phyloP scores from a whole-genome alignment of 805 yeast species.

The Wickerhamomyces chambardii region DNA sequence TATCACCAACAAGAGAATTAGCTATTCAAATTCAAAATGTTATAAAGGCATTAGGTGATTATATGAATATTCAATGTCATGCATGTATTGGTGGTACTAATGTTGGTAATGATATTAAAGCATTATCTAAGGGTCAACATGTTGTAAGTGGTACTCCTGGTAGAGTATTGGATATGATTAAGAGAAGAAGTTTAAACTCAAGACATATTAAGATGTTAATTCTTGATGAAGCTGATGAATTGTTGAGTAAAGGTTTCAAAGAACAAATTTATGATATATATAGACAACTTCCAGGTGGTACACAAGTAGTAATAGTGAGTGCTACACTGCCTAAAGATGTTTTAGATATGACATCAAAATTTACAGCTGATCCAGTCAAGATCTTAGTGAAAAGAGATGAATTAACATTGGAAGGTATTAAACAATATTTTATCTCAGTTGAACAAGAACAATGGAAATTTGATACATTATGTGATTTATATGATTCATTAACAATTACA shows the following conservation, averaged over 20 bases:
- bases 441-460: slow-evolving; percentile 93
- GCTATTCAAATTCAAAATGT: slow-evolving; percentile 92
- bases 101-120: slow-evolving; percentile 72
- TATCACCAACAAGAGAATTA: slow-evolving; percentile 95
- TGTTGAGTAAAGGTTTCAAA: slow-evolving; percentile 88
- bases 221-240: slow-evolving; percentile 95
- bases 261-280: slow-evolving; percentile 92
- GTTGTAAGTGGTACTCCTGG: slow-evolving; percentile 98
- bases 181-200: slow-evolving; percentile 67
- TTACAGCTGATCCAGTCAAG: slow-evolving; percentile 89
- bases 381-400: slow-evolving; percentile 93
- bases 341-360: slow-evolving; percentile 83
- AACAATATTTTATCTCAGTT: slow-evolving; percentile 84
- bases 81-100: slow-evolving; percentile 94
- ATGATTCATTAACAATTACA: slow-evolving; percentile 91
- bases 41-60: slow-evolving; percentile 77
- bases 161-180: slow-evolving; percentile 84
- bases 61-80: slow-evolving; percentile 77
- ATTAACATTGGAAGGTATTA: slow-evolving; percentile 88
- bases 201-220: slow-evolving; percentile 80
- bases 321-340: slow-evolving; percentile 94
- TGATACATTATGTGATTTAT: slow-evolving; percentile 88
- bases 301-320: slow-evolving; percentile 90
- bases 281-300: slow-evolving; percentile 70
- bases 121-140: slow-evolving; percentile 73